phyloP scores from a whole-genome alignment of 2,329 filamentous ascomycete genomes.

The Aspergillus sp. region DNA sequence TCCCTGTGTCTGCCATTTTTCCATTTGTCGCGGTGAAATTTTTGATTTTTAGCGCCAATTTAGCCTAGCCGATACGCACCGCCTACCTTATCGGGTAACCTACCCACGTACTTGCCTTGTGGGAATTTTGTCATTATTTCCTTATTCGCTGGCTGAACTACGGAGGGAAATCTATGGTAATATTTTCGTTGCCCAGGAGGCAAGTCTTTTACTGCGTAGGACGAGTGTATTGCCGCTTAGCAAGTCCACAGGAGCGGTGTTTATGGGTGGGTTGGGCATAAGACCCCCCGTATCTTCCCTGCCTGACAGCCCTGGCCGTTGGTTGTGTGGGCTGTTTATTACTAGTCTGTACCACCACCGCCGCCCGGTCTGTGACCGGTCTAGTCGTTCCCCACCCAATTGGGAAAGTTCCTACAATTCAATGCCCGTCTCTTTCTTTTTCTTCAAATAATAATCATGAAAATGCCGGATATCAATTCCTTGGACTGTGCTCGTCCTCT shows the following conservation, averaged over 20 bases:
- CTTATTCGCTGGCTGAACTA: slow-evolving; percentile 3
- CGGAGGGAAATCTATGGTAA: background rate
- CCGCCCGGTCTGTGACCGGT: background rate
- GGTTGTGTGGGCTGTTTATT: background rate
- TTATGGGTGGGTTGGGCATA: background rate
- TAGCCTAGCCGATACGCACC: slow-evolving; percentile 25
- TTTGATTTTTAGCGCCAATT: slow-evolving; percentile 24
- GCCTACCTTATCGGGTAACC: slow-evolving; percentile 16
- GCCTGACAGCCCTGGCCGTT: background rate
- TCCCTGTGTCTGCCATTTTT: slow-evolving; percentile 12
- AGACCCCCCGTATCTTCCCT: background rate
- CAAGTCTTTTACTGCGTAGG: background rate
- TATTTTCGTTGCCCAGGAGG: background rate
- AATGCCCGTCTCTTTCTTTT: background rate
- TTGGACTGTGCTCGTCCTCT: slow-evolving; percentile 22
- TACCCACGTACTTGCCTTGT: slow-evolving; percentile 16
- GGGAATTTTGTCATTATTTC: slow-evolving; percentile 14
- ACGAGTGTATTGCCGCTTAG: background rate
- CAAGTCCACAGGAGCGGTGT: background rate
- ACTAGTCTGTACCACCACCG: slow-evolving; percentile 3
- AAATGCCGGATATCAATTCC: slow-evolving; percentile 39
- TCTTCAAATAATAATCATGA: slow-evolving; percentile 12
- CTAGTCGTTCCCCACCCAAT: slow-evolving; percentile 2
- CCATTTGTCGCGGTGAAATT: slow-evolving; percentile 25
- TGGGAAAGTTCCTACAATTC: background rate